Evolutionary conservation across 2,329 filamentous ascomycete genomes (phyloP).

Genomic region (Fusarium nematophilum): DNA sequence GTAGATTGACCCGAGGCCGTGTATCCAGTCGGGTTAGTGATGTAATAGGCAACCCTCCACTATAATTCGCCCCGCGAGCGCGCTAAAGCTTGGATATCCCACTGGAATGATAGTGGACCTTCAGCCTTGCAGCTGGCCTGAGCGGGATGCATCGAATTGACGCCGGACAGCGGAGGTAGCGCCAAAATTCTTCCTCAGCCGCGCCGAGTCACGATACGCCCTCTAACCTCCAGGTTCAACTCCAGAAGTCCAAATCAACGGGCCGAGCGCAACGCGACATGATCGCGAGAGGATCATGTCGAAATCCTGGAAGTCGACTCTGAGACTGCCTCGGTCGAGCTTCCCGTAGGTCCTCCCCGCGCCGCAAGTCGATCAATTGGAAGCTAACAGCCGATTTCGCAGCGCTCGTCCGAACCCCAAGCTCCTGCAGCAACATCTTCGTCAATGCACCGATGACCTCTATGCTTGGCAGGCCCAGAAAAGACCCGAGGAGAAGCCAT

Average conservation of each 20-base stretch:
- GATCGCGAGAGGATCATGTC: constrained; percentile 50
- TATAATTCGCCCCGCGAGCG: constrained; percentile 27
- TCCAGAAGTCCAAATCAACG: constrained; percentile 2
- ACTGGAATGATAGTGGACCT: constrained; percentile 14
- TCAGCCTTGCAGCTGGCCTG: constrained; percentile 43
- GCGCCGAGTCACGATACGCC: constrained; percentile 9
- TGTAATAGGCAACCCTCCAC: constrained; percentile 34
- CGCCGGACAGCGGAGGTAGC: constrained; percentile 3
- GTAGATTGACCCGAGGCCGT: too few species aligned
- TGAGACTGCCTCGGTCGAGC: constrained; percentile 79
- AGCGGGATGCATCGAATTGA: constrained; percentile 19
- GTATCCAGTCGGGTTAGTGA: constrained; percentile 21
- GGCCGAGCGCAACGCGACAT: constrained; percentile 38
- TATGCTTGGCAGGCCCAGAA: constrained; percentile 84
- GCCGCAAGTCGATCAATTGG: background rate
- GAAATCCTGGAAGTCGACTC: constrained; percentile 78
- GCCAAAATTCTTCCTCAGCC: constrained; percentile 42
- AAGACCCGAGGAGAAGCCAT: constrained; percentile 68
- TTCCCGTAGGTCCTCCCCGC: constrained; percentile 68
- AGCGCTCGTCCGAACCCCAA: constrained; percentile 65
- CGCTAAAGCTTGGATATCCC: constrained; percentile 25
- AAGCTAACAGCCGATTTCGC: constrained; percentile 33
- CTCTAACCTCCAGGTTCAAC: constrained; percentile 9
- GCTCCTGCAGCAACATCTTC: constrained; percentile 69
- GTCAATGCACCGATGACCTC: constrained; percentile 84